Evolutionary conservation across 2,329 filamentous ascomycete genomes (phyloP), one percentile per base, ranked within the genome.

Genomic region (Trichoderma sp.): DNA sequence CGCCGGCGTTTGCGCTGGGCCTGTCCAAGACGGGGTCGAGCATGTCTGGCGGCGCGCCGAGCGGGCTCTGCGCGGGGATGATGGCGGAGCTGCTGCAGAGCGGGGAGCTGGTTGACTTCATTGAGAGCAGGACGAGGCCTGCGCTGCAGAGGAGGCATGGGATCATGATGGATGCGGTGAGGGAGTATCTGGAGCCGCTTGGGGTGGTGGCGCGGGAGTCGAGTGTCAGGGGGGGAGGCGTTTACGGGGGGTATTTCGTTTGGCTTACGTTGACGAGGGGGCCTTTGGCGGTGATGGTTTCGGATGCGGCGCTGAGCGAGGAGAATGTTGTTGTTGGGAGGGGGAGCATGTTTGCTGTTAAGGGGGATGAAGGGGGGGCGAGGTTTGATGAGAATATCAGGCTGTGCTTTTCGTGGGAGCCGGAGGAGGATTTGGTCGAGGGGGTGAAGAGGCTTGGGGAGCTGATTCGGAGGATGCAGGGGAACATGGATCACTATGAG

Each of bases 181-280:
- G 82, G 44, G 74, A 81, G 58, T 75, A 89, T 55, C 79, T 96
- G 1, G 72, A 82, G 0, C 89, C 90, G 0, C 78, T 90, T 0
- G 90, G 88, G 1, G 83, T 90, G 0, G 74, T 64, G 30, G 74
- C 80, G 41, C 72, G 74, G 30, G 74, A 78, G 69, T 69, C 72
- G 19, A 76, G 71, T 15, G 76, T 83, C 63, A 71, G 75, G 1
- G 74, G 78, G 63, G 74, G 79, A 3, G 74, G 79, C 4, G 75
- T 88, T 3, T 89, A 88, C 34, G 93, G 93, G 0, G 93, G 93
- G 0, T 97, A 94, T 74, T 97, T 96, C 74, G 80, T 96, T 55
- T 97, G 92, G 92, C 76, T 96, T 28, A 82, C 81, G 1, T 75
- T 96, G 5, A 88, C 88, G 0, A 68, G 74, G 1, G 75, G 68